Conservation (phyloP, 371 early-diverging fungal genomes). For the Capillidium heterosporum region DNA sequence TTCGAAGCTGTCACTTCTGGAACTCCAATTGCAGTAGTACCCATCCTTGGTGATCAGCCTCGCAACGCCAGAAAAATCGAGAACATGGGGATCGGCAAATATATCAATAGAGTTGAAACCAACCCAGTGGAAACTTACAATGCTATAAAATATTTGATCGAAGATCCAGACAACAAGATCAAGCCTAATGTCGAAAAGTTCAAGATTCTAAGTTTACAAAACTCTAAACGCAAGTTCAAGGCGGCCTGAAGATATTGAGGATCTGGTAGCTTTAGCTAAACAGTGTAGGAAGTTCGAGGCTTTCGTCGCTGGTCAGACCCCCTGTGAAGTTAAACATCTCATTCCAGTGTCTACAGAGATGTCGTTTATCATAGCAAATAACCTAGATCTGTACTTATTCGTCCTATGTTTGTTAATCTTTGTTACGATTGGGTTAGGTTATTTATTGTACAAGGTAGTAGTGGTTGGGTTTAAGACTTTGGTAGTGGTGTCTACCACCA, state of each 20-base stretch:
- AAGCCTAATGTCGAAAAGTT: not conserved
- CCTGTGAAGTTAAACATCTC: slow-evolving; percentile 1
- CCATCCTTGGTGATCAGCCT: slow-evolving; percentile 4
- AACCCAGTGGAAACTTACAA: not conserved
- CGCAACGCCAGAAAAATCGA: not conserved
- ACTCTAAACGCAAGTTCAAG: not conserved
- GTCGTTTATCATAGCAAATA: not conserved
- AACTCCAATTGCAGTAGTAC: slow-evolving; percentile 2
- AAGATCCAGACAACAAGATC: not conserved
- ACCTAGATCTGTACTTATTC: not conserved
- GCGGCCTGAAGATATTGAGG: not conserved
- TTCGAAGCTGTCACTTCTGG: slow-evolving; percentile 4
- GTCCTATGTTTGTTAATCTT: too few species aligned
- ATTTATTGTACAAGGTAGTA: too few species aligned
- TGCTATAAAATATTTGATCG: not conserved
- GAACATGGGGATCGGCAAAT: not conserved
- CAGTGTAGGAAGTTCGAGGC: not conserved
- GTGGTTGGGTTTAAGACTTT: too few species aligned
- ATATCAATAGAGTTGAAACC: not conserved
- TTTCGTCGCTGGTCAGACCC: not conserved
- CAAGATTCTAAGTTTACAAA: not conserved
- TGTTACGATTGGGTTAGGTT: too few species aligned
- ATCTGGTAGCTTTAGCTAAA: not conserved
- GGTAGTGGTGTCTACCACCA: too few species aligned
- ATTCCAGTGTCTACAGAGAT: not conserved